A percentile compares a stretch with the other conserved stretches of the same genome.
These are phyloP conservation scores for Mrakiaceae sp. DNA, from an alignment of 1,284 basidiomycete species.

Conservation along the genomic window DNA sequence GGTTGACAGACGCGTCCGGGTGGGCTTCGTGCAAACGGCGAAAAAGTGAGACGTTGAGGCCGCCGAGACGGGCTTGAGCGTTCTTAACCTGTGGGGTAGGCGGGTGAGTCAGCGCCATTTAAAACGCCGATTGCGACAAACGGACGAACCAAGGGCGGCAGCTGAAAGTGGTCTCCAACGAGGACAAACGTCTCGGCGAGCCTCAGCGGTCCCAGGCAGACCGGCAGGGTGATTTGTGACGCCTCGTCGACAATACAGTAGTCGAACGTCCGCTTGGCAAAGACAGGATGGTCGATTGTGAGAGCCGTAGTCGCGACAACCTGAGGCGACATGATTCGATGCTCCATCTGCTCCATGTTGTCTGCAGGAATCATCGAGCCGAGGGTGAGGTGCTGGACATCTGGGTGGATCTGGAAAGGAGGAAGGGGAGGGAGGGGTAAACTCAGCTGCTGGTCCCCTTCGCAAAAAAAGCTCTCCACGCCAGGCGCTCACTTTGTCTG, in stretches of 20 bases:
- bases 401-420: slow-evolving; percentile 56
- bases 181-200: slow-evolving; percentile 85
- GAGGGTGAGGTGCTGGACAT: slow-evolving; percentile 59
- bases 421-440: background rate
- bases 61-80: slow-evolving; percentile 62
- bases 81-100: slow-evolving; percentile 55
- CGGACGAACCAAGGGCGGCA: slow-evolving; percentile 69
- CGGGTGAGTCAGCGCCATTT: background rate
- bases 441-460: background rate
- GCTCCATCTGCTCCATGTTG: slow-evolving; percentile 65
- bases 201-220: slow-evolving; percentile 83
- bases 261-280: slow-evolving; percentile 75
- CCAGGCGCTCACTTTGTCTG: slow-evolving; percentile 64
- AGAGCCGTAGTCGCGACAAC: slow-evolving; percentile 94
- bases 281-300: slow-evolving; percentile 79
- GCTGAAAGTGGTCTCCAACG: slow-evolving; percentile 93
- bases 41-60: slow-evolving; percentile 84
- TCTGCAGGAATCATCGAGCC: slow-evolving; percentile 45
- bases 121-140: background rate
- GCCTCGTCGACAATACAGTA: slow-evolving; percentile 98
- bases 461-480: background rate
- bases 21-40: slow-evolving; percentile 74
- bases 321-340: slow-evolving; percentile 67
- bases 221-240: slow-evolving; percentile 92
- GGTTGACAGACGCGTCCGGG: slow-evolving; percentile 66